Conservation (phyloP, 345 rosid species). For the Citrus maxima region DNA sequence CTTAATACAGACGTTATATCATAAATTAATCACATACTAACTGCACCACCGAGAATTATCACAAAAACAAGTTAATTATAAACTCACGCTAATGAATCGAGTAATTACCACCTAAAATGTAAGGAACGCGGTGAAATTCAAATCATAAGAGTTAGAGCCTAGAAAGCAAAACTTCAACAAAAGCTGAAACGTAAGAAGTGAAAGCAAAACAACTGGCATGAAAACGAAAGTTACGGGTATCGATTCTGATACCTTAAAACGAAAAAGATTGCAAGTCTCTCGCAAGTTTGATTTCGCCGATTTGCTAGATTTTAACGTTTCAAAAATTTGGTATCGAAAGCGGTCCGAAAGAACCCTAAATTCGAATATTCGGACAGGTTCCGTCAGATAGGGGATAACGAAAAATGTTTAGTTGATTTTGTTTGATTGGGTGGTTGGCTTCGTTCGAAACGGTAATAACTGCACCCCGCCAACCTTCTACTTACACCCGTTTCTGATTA, state of each 20-base stretch:
- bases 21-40: neutral
- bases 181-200: neutral
- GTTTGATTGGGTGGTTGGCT: no score
- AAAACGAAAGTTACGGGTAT: neutral
- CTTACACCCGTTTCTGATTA: no score
- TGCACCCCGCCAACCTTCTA: no score
- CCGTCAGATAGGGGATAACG: no score
- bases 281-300: neutral
- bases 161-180: neutral
- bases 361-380: slow-evolving; percentile 16
- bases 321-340: neutral
- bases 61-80: neutral
- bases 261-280: neutral
- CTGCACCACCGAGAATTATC: neutral
- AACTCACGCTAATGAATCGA: neutral
- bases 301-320: neutral
- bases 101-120: neutral
- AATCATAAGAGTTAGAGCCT: neutral
- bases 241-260: neutral
- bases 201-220: no score
- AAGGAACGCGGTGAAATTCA: neutral
- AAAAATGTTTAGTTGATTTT: no score
- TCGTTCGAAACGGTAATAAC: no score
- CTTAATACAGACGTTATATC: neutral
- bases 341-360: slow-evolving; percentile 10